phyloP scores from a whole-genome alignment of 2,329 filamentous ascomycete species.

The Ophiocordyceps camponoti-saundersi region DNA sequence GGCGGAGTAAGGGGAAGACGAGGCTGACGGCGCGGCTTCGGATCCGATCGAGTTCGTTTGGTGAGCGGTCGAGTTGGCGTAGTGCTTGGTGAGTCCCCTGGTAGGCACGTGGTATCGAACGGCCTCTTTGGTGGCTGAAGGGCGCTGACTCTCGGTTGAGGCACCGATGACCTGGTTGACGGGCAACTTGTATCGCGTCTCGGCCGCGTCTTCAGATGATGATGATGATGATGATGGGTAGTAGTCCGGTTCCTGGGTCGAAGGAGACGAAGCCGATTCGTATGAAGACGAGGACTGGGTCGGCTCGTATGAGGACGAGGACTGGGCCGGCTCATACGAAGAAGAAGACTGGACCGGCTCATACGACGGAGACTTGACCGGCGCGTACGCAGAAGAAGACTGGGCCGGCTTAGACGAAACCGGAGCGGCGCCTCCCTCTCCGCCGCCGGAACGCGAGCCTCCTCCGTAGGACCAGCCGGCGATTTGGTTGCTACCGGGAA shows the following conservation, averaged over 20 bases:
- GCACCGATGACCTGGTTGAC: background rate
- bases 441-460: background rate
- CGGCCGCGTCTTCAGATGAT: background rate
- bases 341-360: background rate
- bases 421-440: background rate
- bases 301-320: background rate
- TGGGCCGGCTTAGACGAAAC: too few relatives aligned
- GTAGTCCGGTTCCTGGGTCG: background rate
- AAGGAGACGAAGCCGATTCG: too few relatives aligned
- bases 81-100: background rate
- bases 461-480: slow-evolving; percentile 31
- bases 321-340: background rate
- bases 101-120: background rate
- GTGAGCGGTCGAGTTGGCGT: background rate
- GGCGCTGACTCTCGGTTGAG: background rate
- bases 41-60: background rate
- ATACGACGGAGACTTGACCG: too few relatives aligned
- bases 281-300: background rate
- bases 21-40: background rate
- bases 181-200: background rate
- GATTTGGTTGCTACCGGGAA: slow-evolving; percentile 40
- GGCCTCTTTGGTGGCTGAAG: background rate
- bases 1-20: background rate
- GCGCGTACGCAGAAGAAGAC: background rate
- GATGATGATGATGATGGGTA: background rate